Evolutionary conservation across 2,329 filamentous ascomycete genomes (phyloP).

Genomic region (Chrysoporthe cubensis): DNA sequence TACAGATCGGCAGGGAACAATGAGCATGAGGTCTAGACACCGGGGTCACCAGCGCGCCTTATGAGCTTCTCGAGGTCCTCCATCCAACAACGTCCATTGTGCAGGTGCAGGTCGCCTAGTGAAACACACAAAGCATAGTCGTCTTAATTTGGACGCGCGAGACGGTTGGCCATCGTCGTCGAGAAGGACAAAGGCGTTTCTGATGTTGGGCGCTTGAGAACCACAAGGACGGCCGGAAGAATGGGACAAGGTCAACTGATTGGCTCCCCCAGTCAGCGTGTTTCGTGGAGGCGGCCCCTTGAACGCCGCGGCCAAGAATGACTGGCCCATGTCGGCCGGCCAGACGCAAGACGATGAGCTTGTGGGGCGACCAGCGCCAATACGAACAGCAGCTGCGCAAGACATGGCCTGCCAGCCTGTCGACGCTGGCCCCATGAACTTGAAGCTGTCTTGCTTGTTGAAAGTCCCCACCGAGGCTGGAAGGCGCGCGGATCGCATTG

Average conservation of each 20-base stretch:
- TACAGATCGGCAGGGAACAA: background rate
- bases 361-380: background rate
- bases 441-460: background rate
- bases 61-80: background rate
- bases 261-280: background rate
- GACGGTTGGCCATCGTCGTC: constrained; percentile 1
- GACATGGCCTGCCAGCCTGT: background rate
- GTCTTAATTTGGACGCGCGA: background rate
- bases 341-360: background rate
- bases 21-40: background rate
- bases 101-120: background rate
- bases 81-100: background rate
- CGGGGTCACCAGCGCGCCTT: background rate
- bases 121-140: constrained; percentile 1
- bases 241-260: background rate
- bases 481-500: no score
- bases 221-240: background rate
- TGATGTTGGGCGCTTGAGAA: constrained; percentile 4
- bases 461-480: no score
- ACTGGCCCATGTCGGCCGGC: background rate
- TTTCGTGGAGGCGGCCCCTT: background rate
- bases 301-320: background rate
- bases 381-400: background rate
- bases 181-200: constrained; percentile 1
- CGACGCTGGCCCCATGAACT: background rate